These are phyloP conservation scores for Hemileccinum impolitum DNA, from an alignment of 768 basidiomycete species.

Conservation along the genomic window DNA sequence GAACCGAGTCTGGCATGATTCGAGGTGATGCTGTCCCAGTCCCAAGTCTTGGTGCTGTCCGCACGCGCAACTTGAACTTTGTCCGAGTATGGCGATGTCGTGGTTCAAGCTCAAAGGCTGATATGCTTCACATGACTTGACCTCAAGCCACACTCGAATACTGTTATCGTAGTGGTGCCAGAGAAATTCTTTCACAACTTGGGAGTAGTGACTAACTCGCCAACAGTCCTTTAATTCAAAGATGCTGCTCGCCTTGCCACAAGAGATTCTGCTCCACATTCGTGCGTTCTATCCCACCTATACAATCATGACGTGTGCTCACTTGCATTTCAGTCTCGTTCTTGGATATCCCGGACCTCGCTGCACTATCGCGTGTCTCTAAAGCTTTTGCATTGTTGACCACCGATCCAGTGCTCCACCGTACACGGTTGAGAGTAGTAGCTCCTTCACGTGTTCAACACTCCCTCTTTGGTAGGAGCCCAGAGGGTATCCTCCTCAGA, in stretches of 20 bases:
- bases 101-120: too few relatives aligned
- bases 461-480: slow-evolving; percentile 56
- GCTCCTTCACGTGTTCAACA: slow-evolving; percentile 68
- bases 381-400: slow-evolving; percentile 49
- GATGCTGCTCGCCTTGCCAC: slow-evolving; percentile 42
- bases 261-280: slow-evolving; percentile 58
- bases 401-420: slow-evolving; percentile 62
- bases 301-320: not conserved
- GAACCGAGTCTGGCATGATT: too few relatives aligned
- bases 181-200: too few relatives aligned
- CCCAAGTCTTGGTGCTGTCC: too few relatives aligned
- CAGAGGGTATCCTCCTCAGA: slow-evolving; percentile 53
- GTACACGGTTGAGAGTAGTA: slow-evolving; percentile 54
- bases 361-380: slow-evolving; percentile 45
- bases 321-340: slow-evolving; percentile 49
- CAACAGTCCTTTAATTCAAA: too few relatives aligned
- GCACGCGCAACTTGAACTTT: too few relatives aligned
- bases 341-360: slow-evolving; percentile 71
- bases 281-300: slow-evolving; percentile 34
- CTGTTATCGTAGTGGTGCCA: too few relatives aligned
- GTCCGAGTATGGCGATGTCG: too few relatives aligned
- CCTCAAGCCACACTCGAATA: too few relatives aligned
- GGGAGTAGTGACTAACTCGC: too few relatives aligned
- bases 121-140: too few relatives aligned
- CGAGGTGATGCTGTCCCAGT: too few relatives aligned